phyloP scores from a whole-genome alignment of 1,139 yeast genomes.

The Kazachstania sp. region DNA sequence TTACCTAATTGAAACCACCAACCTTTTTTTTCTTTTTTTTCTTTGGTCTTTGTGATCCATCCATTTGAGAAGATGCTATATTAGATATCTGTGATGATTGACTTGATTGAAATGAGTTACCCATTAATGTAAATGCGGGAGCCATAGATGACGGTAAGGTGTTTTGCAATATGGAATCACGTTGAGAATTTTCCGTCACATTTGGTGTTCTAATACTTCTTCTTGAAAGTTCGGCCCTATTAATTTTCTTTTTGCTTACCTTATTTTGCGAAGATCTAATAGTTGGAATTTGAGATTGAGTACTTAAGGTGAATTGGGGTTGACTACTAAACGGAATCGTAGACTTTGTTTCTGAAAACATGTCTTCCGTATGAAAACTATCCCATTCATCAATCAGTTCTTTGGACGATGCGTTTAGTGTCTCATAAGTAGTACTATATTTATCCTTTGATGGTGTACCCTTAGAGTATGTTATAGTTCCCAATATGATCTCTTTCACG shows the following conservation, averaged over 20 bases:
- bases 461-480: slow-evolving; percentile 12
- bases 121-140: slow-evolving; percentile 27
- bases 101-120: slow-evolving; percentile 4
- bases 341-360: slow-evolving; percentile 4
- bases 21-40: slow-evolving; percentile 23
- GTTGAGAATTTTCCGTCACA: slow-evolving; percentile 2
- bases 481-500: slow-evolving; percentile 16
- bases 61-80: slow-evolving; percentile 9
- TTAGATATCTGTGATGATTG: slow-evolving; percentile 9
- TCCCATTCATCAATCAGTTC: slow-evolving; percentile 24
- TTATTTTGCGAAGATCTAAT: slow-evolving; percentile 22
- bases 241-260: slow-evolving; percentile 4
- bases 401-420: slow-evolving; percentile 12
- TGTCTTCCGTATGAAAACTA: slow-evolving; percentile 8
- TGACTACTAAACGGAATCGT: slow-evolving; percentile 9
- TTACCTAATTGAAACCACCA: slow-evolving; percentile 23
- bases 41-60: slow-evolving; percentile 15
- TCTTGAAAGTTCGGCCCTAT: neutral
- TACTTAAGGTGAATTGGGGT: slow-evolving; percentile 13
- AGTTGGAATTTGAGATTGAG: slow-evolving; percentile 24
- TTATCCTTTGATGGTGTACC: slow-evolving; percentile 7
- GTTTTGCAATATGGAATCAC: slow-evolving; percentile 1
- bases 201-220: neutral
- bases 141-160: slow-evolving; percentile 22
- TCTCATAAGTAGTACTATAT: slow-evolving; percentile 5